These are phyloP conservation scores for Hygrophila difformis DNA, from an alignment of 257 asterid species.

Conservation along the genomic window DNA sequence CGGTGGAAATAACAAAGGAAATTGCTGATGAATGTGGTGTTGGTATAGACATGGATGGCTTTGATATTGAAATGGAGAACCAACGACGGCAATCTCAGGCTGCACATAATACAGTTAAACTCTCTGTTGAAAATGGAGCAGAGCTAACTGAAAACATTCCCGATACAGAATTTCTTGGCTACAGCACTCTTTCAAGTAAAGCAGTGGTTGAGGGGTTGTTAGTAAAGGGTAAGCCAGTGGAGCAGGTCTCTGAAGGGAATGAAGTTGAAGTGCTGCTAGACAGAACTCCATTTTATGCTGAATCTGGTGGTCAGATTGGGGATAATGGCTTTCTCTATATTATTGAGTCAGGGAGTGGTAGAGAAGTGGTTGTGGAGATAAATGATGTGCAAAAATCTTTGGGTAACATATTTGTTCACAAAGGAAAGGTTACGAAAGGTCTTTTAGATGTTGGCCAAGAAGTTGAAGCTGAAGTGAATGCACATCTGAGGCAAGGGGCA, in stretches of 20 bases:
- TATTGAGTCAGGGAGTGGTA: slow-evolving; percentile 30
- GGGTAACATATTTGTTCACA: slow-evolving; percentile 74
- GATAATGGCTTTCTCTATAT: slow-evolving; percentile 61
- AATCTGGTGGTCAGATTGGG: slow-evolving; percentile 96
- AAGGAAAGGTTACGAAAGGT: slow-evolving; percentile 70
- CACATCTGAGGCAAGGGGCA: slow-evolving; percentile 76
- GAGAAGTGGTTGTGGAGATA: slow-evolving; percentile 51
- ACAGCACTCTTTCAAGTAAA: slow-evolving; percentile 47
- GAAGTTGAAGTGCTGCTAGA: slow-evolving; percentile 81
- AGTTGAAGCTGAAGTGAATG: slow-evolving; percentile 86
- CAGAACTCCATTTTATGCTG: slow-evolving; percentile 91
- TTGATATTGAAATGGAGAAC: slow-evolving; percentile 74
- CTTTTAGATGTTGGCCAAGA: slow-evolving; percentile 55
- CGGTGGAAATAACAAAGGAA: slow-evolving; percentile 88
- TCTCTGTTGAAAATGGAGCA: slow-evolving; percentile 66
- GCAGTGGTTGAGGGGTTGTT: slow-evolving; percentile 75
- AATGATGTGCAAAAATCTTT: slow-evolving; percentile 72
- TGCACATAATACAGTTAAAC: slow-evolving; percentile 83
- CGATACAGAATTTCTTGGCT: slow-evolving; percentile 84
- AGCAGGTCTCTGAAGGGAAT: slow-evolving; percentile 66
- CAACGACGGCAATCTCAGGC: slow-evolving; percentile 94
- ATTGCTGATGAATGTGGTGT: slow-evolving; percentile 83
- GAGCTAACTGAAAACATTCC: slow-evolving; percentile 51
- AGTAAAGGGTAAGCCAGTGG: slow-evolving; percentile 62
- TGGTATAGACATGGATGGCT: slow-evolving; percentile 59